Evolutionary conservation across 31 red algal species (phyloP).

Genomic region (Bonnemaisonia californica): DNA sequence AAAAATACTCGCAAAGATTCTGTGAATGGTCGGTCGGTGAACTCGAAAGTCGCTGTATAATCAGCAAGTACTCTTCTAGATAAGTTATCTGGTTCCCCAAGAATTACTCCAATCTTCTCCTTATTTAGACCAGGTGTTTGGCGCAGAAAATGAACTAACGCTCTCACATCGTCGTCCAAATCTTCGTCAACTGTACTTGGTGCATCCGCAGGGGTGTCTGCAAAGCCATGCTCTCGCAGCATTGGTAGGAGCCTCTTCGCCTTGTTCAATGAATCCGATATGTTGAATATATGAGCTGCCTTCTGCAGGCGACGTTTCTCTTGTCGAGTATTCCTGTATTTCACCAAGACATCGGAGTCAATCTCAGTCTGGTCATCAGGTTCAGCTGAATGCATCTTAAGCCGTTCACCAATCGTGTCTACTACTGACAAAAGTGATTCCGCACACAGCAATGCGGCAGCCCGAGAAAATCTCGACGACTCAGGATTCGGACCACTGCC

Average conservation of each 20-base stretch:
- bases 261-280: slow-evolving; percentile 49
- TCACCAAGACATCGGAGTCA: slow-evolving; percentile 19
- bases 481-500: slow-evolving; percentile 36
- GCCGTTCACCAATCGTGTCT: slow-evolving; percentile 73
- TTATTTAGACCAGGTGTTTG: slow-evolving; percentile 87
- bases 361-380: not conserved
- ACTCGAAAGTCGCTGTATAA: slow-evolving; percentile 82
- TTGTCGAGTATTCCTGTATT: slow-evolving; percentile 28
- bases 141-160: slow-evolving; percentile 82
- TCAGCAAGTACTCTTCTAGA: slow-evolving; percentile 64
- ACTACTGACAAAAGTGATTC: slow-evolving; percentile 65
- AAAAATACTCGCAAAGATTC: slow-evolving; percentile 89
- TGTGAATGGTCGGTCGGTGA: slow-evolving; percentile 66
- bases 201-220: not conserved
- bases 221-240: slow-evolving; percentile 49
- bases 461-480: slow-evolving; percentile 45
- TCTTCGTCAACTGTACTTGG: slow-evolving; percentile 51
- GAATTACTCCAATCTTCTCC: slow-evolving; percentile 77
- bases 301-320: slow-evolving; percentile 47
- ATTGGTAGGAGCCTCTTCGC: slow-evolving; percentile 45
- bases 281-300: slow-evolving; percentile 66
- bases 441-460: slow-evolving; percentile 65
- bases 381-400: slow-evolving; percentile 53
- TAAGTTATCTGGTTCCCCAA: slow-evolving; percentile 91
- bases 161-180: slow-evolving; percentile 51